Percentiles rank a stretch among this genome's conserved stretches.
Conservation (phyloP, 139 green algal species). For the Coccomyxa sp. region DNA sequence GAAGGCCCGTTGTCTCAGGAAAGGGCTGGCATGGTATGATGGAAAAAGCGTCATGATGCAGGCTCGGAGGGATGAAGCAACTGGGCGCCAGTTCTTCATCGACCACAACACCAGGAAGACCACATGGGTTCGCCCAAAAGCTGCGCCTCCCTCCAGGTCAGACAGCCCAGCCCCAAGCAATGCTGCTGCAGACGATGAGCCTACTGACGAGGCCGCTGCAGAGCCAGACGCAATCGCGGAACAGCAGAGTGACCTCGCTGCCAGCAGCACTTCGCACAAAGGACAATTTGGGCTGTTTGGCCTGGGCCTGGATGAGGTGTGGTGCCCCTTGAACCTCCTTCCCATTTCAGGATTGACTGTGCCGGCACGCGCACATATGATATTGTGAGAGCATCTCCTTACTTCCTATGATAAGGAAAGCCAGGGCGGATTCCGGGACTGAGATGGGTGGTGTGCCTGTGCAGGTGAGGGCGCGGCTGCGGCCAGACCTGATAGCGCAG, state of each 20-base stretch:
- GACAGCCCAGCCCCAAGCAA: background rate
- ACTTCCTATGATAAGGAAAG: background rate
- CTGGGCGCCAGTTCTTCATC: constrained; percentile 86
- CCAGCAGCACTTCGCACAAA: background rate
- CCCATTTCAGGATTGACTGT: no score
- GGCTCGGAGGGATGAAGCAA: background rate
- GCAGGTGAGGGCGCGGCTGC: constrained; percentile 33
- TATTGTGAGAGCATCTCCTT: no score
- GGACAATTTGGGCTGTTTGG: constrained; percentile 21
- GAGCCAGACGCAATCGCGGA: background rate
- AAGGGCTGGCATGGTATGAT: no score
- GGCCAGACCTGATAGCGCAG: constrained; percentile 54
- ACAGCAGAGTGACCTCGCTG: background rate
- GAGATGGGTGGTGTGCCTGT: background rate
- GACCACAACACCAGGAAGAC: constrained; percentile 91
- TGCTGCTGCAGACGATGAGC: background rate
- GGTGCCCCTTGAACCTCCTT: no score
- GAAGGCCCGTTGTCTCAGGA: no score
- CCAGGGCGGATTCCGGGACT: background rate
- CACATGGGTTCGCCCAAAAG: constrained; percentile 65
- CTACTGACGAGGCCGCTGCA: background rate
- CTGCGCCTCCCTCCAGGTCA: background rate
- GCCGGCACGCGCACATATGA: no score
- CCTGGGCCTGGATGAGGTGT: constrained; percentile 20
- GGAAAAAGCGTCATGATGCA: background rate